phyloP scores from a whole-genome alignment of 164 flowering plant genomes.

The Liquidambar formosana region DNA sequence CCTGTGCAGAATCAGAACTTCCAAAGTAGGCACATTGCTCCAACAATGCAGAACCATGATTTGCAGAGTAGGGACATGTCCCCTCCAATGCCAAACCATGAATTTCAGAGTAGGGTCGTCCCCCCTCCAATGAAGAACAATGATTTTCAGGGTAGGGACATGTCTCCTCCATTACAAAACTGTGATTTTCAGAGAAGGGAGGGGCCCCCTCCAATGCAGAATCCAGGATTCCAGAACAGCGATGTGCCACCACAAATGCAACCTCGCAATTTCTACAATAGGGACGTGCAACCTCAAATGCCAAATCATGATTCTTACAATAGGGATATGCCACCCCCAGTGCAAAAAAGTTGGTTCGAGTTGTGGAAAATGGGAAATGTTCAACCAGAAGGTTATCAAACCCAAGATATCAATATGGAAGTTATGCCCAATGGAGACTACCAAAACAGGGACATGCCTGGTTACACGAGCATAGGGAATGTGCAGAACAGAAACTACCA shows the following conservation, averaged over 20 bases:
- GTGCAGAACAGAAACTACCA: constrained; percentile 6
- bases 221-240: neutral
- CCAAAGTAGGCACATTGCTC: neutral
- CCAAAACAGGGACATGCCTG: constrained; percentile 1
- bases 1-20: neutral
- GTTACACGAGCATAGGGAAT: neutral
- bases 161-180: constrained; percentile 10
- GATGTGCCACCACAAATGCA: neutral
- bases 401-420: neutral
- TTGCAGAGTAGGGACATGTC: neutral
- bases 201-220: neutral
- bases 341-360: constrained; percentile 1
- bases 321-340: constrained; percentile 6
- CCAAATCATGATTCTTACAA: constrained; percentile 6
- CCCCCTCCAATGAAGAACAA: neutral
- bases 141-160: neutral
- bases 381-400: neutral
- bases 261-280: neutral
- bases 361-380: neutral
- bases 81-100: neutral
- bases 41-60: neutral
- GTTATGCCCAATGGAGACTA: constrained; percentile 3
- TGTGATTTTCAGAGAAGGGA: constrained; percentile 3
- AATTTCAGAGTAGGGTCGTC: neutral
- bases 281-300: constrained; percentile 4